Conservation (phyloP, 192 early-diverging fungal species). For the Borealophlyctis nickersoniae region DNA sequence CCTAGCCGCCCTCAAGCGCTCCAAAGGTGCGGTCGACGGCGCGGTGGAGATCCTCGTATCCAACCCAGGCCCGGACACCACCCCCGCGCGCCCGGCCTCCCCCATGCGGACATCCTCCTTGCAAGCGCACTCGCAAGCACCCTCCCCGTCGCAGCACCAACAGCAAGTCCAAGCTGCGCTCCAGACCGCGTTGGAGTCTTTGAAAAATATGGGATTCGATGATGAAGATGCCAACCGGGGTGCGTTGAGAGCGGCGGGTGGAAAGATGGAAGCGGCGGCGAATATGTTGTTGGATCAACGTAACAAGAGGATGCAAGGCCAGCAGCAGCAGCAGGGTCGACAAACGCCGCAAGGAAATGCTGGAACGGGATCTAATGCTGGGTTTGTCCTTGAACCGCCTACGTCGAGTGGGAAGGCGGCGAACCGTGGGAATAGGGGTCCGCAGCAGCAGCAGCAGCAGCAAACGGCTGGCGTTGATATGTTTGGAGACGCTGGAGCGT, state of each 20-base stretch:
- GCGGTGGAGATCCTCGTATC: slow-evolving; percentile 63
- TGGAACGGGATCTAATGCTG: neutral
- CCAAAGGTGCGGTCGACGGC: slow-evolving; percentile 69
- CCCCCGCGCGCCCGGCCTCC: neutral
- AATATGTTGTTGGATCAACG: slow-evolving; percentile 54
- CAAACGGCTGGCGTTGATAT: slow-evolving; percentile 2
- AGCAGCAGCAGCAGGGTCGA: slow-evolving; percentile 14
- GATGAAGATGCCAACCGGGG: slow-evolving; percentile 63
- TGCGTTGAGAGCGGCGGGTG: slow-evolving; percentile 67
- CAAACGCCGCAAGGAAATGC: slow-evolving; percentile 7
- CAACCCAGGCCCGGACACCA: neutral
- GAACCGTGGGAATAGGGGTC: slow-evolving; percentile 1
- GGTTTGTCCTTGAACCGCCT: slow-evolving; percentile 20
- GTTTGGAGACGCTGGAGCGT: slow-evolving; percentile 8
- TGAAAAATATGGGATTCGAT: slow-evolving; percentile 72
- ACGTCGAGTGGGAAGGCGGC: neutral
- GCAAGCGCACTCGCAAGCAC: neutral
- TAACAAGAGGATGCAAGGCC: slow-evolving; percentile 10
- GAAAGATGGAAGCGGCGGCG: slow-evolving; percentile 73
- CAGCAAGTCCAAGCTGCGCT: slow-evolving; percentile 34
- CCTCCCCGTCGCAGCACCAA: neutral
- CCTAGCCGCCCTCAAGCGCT: slow-evolving; percentile 64
- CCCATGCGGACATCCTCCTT: neutral
- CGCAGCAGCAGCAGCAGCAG: slow-evolving; percentile 6
- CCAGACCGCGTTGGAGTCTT: slow-evolving; percentile 37